Base-by-base conservation (phyloP, 306 rosid species). In the Ochetophila trinervis region DNA sequence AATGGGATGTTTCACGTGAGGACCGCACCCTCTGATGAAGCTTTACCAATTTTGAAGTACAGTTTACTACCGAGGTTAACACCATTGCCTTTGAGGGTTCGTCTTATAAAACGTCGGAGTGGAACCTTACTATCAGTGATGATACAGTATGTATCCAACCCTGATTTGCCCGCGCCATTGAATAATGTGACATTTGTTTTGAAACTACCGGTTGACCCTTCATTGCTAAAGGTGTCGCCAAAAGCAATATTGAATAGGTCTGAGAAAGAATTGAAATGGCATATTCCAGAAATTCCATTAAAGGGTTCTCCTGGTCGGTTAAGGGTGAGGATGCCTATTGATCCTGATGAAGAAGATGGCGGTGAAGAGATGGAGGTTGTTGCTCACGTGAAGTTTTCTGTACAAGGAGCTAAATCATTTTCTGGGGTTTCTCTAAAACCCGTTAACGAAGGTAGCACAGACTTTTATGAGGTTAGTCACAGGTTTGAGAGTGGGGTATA, bases 71-170 rank as follows among this genome's bases (percentile, higher is more conserved):
- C 99, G 0, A 79, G 84, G 81, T 79, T 80, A 70, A 86, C 96
- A 5, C 97, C 99, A 18, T 69, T 93, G 86, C 99, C 99, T 53
- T 71, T 90, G 82, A 83, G 99, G 78, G 87, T 90, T 77, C 88
- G 96, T 2, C 95, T 93, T 65, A 56, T 85, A 52, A 89, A 88
- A 77, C 95, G 97, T 12, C 97, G 83, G 53, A 88, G 90, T 0
- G 95, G 99, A 60, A 89, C 88, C 72, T 79, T 93, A 63, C 83
- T 93, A 18, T 87, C 96, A 60, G 87, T 90, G 67, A 93, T 93
- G 99, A 83, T 93, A 67, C 99, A 93, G 57, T 93, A 90, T 63
- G 87, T 74, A 42, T 78, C 83, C 6, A 90, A 84, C 76, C 99
- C 96, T 44, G 96, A 84, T 64, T 75, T 90, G 83, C 86, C 80